phyloP scores from a whole-genome alignment of 2,329 filamentous ascomycete species.

The Fusarium sp. region DNA sequence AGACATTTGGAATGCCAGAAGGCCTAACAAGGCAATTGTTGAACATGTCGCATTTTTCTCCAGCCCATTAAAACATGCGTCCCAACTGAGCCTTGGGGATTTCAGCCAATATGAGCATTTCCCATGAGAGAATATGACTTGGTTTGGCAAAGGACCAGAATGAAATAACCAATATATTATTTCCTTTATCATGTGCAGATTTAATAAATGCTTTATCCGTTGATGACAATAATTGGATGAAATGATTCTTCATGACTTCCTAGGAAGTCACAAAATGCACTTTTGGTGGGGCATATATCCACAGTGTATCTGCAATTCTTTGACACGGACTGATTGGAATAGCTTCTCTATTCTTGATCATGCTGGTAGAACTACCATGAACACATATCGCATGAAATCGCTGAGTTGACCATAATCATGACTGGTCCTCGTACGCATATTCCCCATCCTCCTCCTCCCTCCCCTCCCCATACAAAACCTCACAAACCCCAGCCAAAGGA shows the following conservation, averaged over 20 bases:
- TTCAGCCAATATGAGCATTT: neutral
- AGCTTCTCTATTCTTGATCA: neutral
- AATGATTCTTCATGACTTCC: neutral
- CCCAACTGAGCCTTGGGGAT: neutral
- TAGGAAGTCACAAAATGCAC: neutral
- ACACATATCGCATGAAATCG: neutral
- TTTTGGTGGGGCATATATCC: neutral
- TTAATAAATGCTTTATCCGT: neutral
- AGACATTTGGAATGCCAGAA: neutral
- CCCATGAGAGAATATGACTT: neutral
- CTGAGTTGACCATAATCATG: neutral
- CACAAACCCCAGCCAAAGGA: conserved; percentile 92
- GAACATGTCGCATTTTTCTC: neutral
- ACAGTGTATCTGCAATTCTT: neutral
- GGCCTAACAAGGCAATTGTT: neutral
- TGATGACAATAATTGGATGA: neutral
- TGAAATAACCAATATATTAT: neutral
- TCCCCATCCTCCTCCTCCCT: conserved; percentile 47
- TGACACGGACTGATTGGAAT: neutral
- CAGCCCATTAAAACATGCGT: neutral
- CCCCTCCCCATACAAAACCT: conserved; percentile 85
- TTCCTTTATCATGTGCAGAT: neutral
- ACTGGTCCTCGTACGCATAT: conserved; percentile 24
- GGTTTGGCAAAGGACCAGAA: neutral
- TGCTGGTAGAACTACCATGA: neutral